Conservation (phyloP, 805 yeast genomes). For the Lachancea dasiensis region DNA sequence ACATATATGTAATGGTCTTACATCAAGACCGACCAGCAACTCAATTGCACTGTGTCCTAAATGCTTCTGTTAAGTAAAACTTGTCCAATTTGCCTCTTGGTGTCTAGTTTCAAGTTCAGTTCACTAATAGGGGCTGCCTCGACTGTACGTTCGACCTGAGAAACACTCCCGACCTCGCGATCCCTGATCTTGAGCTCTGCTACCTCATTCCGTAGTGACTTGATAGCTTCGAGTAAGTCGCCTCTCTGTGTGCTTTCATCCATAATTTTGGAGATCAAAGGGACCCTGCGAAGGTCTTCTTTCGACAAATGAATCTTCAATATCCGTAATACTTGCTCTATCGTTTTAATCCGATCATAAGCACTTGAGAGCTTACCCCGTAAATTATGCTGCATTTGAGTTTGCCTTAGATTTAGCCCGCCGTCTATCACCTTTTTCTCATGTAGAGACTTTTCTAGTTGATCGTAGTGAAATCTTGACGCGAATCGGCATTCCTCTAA, state of each 20-base stretch:
- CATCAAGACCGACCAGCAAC: neutral
- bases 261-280: constrained; percentile 14
- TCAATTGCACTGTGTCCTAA: neutral
- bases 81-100: constrained; percentile 25
- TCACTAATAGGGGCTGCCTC: constrained; percentile 17
- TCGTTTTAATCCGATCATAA: constrained; percentile 13
- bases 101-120: constrained; percentile 20
- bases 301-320: constrained; percentile 19
- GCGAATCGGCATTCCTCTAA: constrained; percentile 1
- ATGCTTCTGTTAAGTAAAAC: constrained; percentile 15
- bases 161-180: neutral
- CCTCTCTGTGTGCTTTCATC: constrained; percentile 16
- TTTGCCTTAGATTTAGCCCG: constrained; percentile 23
- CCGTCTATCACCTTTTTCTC: constrained; percentile 9
- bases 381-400: constrained; percentile 15
- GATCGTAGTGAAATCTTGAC: constrained; percentile 4
- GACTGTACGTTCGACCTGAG: constrained; percentile 1
- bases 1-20: neutral
- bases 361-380: constrained; percentile 20
- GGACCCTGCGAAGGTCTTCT: constrained; percentile 13
- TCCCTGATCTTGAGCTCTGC: constrained; percentile 11
- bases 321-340: constrained; percentile 18
- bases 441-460: constrained; percentile 11
- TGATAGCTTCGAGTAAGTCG: constrained; percentile 20
- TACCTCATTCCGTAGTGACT: constrained; percentile 21